These are phyloP conservation scores for Coemansia sp. DNA, from an alignment of 192 early-diverging fungal genomes.

Conservation along the genomic window DNA sequence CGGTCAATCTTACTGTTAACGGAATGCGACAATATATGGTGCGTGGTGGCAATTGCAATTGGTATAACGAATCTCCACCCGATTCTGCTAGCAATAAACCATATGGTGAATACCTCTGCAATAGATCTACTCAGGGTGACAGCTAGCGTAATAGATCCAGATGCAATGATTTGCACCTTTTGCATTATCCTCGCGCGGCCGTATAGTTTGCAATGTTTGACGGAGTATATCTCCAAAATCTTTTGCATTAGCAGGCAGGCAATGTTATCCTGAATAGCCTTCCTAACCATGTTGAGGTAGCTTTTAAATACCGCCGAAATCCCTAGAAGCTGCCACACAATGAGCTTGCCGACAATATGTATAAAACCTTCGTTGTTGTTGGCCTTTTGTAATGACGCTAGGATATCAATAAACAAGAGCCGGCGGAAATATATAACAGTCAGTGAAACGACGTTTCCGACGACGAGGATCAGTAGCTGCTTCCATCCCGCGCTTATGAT, in stretches of 20 bases:
- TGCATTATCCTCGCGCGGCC: too few species aligned
- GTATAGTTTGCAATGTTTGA: neutral
- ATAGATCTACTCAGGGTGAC: neutral
- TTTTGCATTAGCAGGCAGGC: neutral
- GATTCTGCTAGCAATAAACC: constrained; percentile 28
- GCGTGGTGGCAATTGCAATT: neutral
- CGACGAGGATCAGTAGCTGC: neutral
- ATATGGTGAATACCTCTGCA: constrained; percentile 16
- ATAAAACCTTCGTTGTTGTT: too few species aligned
- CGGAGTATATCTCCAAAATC: neutral
- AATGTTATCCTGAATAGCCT: too few species aligned
- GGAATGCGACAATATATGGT: neutral
- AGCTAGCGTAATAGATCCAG: neutral
- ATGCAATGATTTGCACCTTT: too few species aligned
- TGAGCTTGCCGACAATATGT: neutral
- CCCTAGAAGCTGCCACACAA: constrained; percentile 1
- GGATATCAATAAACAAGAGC: neutral
- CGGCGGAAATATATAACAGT: neutral
- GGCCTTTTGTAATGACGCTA: neutral
- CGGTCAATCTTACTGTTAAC: neutral
- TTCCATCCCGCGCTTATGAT: constrained; percentile 1
- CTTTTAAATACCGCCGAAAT: neutral
- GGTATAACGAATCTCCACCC: constrained; percentile 39
- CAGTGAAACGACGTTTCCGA: neutral
- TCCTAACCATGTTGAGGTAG: neutral